Conservation (phyloP, 2,329 filamentous ascomycete species). For the Calonectria leucothoes region DNA sequence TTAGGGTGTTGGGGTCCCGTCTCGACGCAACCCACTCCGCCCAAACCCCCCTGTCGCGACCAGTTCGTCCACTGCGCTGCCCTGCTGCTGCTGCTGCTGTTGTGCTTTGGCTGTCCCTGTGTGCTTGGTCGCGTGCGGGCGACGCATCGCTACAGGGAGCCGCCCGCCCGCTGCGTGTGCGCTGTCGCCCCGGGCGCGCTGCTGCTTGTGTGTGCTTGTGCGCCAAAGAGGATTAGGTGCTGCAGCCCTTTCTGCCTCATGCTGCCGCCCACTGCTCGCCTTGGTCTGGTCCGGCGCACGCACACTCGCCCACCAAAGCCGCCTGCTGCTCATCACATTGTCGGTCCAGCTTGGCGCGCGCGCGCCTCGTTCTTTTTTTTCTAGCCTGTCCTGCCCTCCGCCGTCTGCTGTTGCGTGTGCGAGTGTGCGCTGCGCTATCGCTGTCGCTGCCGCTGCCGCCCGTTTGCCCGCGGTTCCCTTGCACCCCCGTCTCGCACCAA, state of each 20-base stretch:
- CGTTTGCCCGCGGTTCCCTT: neutral
- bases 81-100: neutral
- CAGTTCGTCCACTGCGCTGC: neutral
- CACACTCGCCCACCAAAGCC: neutral
- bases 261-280: neutral
- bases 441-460: constrained; percentile 4
- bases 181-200: neutral
- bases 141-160: neutral
- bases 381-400: neutral
- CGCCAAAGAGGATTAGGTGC: constrained; percentile 5
- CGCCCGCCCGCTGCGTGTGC: neutral
- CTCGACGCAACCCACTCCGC: neutral
- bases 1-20: neutral
- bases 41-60: neutral
- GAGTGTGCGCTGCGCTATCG: neutral
- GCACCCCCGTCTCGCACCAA: neutral
- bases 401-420: neutral
- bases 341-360: neutral
- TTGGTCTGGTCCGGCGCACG: neutral
- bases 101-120: neutral
- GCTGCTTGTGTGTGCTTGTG: neutral
- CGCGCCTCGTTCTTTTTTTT: neutral
- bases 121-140: constrained; percentile 1
- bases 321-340: neutral
- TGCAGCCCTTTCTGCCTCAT: constrained; percentile 7